Evolutionary conservation across 176 grass and related monocot genomes (phyloP).

Genomic region (Avena sativa): DNA sequence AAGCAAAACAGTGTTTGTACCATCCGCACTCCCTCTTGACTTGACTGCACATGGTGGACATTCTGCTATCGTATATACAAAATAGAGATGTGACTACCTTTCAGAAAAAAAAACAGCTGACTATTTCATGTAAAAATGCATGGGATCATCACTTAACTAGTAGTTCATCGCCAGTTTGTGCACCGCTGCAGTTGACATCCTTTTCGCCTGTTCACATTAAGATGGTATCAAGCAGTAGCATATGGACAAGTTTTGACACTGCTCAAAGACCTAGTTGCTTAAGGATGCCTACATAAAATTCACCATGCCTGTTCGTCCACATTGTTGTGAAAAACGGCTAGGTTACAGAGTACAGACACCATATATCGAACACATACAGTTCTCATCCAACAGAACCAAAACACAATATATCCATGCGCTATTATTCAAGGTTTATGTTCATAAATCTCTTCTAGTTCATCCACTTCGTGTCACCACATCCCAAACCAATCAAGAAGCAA

Average conservation of each 20-base stretch:
- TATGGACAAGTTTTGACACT: neutral
- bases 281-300: neutral
- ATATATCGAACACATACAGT: neutral
- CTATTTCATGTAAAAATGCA: neutral
- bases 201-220: neutral
- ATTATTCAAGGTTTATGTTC: neutral
- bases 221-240: neutral
- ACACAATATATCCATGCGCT: neutral
- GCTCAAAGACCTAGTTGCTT: neutral
- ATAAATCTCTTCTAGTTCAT: neutral
- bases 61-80: constrained; percentile 5
- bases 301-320: neutral
- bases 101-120: neutral
- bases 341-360: neutral
- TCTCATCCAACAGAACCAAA: neutral
- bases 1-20: neutral
- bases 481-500: neutral
- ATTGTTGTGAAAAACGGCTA: neutral
- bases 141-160: neutral
- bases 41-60: neutral
- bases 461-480: neutral
- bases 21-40: neutral
- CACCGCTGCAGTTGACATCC: neutral
- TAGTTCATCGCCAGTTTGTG: neutral
- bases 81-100: neutral